Evolutionary conservation across 495 filamentous ascomycete genomes (phyloP).

Genomic region (Talaromyces trachyspermus): DNA sequence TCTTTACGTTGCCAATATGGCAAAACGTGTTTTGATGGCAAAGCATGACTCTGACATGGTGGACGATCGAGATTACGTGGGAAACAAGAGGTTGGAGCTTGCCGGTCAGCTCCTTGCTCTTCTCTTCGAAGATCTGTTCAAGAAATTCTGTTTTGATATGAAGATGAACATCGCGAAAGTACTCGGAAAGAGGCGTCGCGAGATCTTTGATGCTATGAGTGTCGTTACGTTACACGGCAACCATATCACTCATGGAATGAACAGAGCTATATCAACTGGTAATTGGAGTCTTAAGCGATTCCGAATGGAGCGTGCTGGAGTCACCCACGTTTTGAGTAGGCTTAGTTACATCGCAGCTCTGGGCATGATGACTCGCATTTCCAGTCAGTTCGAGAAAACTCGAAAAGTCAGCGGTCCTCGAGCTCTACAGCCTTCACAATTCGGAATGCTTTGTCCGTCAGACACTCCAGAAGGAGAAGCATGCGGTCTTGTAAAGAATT

Average conservation of each 20-base stretch:
- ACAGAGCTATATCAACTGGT: conserved; percentile 87
- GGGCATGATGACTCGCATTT: conserved; percentile 99
- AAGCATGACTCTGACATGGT: conserved; percentile 79
- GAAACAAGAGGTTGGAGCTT: conserved; percentile 92
- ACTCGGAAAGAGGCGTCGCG: conserved; percentile 76
- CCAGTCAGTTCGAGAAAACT: conserved; percentile 97
- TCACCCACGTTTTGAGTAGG: conserved; percentile 92
- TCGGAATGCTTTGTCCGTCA: conserved; percentile 92
- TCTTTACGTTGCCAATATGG: conserved; percentile 93
- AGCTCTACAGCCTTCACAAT: conserved; percentile 93
- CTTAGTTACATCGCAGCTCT: conserved; percentile 94
- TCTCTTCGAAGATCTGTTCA: conserved; percentile 96
- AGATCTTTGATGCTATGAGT: conserved; percentile 75
- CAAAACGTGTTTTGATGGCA: conserved; percentile 86
- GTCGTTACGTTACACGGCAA: conserved; percentile 69
- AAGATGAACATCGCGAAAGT: conserved; percentile 91
- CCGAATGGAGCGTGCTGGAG: conserved; percentile 95
- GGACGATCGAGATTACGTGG: conserved; percentile 95
- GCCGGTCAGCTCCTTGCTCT: conserved; percentile 91
- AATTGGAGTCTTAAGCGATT: conserved; percentile 98
- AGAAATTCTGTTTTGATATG: conserved; percentile 79
- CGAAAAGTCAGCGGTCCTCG: conserved; percentile 91
- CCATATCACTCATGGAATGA: conserved; percentile 82
- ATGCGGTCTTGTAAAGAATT: conserved; percentile 95
- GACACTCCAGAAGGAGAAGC: conserved; percentile 98